These are phyloP conservation scores for Hypoxylon sp. DNA, from an alignment of 2,329 filamentous ascomycete species.

Conservation along the genomic window DNA sequence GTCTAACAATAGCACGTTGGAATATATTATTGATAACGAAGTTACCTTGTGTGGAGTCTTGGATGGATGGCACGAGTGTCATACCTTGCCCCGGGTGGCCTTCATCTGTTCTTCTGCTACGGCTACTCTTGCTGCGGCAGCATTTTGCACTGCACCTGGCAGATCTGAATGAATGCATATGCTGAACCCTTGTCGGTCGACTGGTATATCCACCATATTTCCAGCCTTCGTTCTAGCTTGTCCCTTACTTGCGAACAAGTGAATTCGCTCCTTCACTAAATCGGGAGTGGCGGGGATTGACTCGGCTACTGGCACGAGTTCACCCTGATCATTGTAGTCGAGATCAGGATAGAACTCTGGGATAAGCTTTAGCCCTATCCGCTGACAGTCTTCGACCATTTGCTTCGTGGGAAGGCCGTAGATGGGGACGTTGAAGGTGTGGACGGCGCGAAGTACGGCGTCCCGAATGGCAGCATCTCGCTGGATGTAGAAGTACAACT, in stretches of 20 bases:
- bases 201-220: constrained; percentile 43
- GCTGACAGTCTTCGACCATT: constrained; percentile 48
- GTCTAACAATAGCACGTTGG: neutral
- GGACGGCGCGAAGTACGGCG: constrained; percentile 51
- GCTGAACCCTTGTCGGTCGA: constrained; percentile 48
- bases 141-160: constrained; percentile 51
- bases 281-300: constrained; percentile 42
- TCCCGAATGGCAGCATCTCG: constrained; percentile 49
- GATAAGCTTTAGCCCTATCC: constrained; percentile 40
- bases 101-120: constrained; percentile 31
- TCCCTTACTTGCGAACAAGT: constrained; percentile 38
- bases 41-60: neutral
- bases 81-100: neutral
- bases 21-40: too few relatives aligned
- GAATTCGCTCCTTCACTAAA: constrained; percentile 44
- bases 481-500: constrained; percentile 64
- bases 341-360: constrained; percentile 46
- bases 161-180: constrained; percentile 55
- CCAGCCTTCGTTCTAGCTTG: constrained; percentile 41
- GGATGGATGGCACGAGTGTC: neutral
- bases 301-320: constrained; percentile 45
- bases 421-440: constrained; percentile 51
- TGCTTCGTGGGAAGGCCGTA: constrained; percentile 48
- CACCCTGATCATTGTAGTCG: constrained; percentile 45
- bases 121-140: constrained; percentile 44